Conservation (phyloP, 2,329 filamentous ascomycete species). For the Aspergillus fumigatiaffinis region DNA sequence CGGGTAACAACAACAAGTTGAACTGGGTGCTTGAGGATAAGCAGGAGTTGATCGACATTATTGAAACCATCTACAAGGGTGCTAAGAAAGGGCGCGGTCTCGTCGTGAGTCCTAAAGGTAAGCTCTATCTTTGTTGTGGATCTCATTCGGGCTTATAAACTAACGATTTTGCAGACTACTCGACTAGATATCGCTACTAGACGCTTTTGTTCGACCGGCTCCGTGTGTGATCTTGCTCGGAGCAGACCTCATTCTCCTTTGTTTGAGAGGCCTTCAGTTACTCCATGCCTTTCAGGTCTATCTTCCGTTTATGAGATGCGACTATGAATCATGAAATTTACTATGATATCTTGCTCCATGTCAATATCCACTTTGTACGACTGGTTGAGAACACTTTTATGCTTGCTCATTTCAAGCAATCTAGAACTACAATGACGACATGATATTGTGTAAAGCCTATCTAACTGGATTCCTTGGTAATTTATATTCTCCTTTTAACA, state of each 20-base stretch:
- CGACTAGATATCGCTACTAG: slow-evolving; percentile 65
- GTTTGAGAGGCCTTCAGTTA: background rate
- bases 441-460: too few species aligned
- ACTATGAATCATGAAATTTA: background rate
- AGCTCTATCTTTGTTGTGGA: slow-evolving; percentile 13
- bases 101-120: slow-evolving; percentile 90
- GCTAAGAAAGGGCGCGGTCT: slow-evolving; percentile 97
- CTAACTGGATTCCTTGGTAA: background rate
- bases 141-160: background rate
- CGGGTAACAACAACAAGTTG: slow-evolving; percentile 97
- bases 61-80: slow-evolving; percentile 97
- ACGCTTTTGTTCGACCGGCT: background rate
- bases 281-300: background rate
- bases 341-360: background rate
- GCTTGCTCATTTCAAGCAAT: background rate
- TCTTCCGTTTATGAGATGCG: background rate
- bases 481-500: background rate
- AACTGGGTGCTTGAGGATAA: slow-evolving; percentile 98
- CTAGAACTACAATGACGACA: too few species aligned
- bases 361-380: background rate
- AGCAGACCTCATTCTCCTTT: background rate
- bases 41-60: slow-evolving; percentile 96
- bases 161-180: slow-evolving; percentile 47
- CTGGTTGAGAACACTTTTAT: background rate
- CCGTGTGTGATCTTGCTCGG: background rate